Conservation (phyloP, 495 filamentous ascomycete species). For the Hypomontagnella monticulosa region DNA sequence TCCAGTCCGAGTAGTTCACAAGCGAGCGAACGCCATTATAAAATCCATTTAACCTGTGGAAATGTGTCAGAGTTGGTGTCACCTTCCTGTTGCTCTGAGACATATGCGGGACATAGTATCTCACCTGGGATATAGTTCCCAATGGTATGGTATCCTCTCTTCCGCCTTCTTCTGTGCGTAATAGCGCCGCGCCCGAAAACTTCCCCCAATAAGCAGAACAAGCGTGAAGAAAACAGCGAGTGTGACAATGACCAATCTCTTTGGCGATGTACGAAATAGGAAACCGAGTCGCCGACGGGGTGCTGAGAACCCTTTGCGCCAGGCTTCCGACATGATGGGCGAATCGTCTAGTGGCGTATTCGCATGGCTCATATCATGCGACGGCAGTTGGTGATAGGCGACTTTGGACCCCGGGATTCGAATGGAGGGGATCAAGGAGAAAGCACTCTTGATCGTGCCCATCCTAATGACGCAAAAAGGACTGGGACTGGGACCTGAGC, state of each 20-base stretch:
- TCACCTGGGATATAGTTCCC: slow-evolving; percentile 41
- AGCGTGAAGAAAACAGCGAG: slow-evolving; percentile 36
- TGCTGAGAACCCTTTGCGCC: slow-evolving; percentile 28
- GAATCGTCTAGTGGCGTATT: slow-evolving; percentile 31
- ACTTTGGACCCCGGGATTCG: slow-evolving; percentile 24
- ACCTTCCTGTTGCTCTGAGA: slow-evolving; percentile 1
- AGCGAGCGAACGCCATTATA: slow-evolving; percentile 74
- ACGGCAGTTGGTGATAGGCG: slow-evolving; percentile 36
- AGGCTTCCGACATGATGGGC: slow-evolving; percentile 34
- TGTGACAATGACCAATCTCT: slow-evolving; percentile 36
- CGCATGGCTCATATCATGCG: slow-evolving; percentile 38
- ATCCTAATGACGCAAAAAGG: slow-evolving; percentile 16
- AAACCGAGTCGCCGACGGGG: slow-evolving; percentile 29
- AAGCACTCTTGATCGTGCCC: slow-evolving; percentile 32
- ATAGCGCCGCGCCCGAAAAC: slow-evolving; percentile 35
- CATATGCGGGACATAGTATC: slow-evolving; percentile 12
- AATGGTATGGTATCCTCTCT: slow-evolving; percentile 40
- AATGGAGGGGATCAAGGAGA: slow-evolving; percentile 38
- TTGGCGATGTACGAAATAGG: slow-evolving; percentile 41
- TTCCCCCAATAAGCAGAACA: slow-evolving; percentile 33
- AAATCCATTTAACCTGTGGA: slow-evolving; percentile 67
- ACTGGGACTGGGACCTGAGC: no score
- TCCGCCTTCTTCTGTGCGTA: slow-evolving; percentile 29
- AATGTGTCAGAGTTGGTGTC: slow-evolving; percentile 16
- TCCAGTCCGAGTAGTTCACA: slow-evolving; percentile 64